phyloP scores from a whole-genome alignment of 148 eudicot genomes.

The Rhododendron ferrugineum region DNA sequence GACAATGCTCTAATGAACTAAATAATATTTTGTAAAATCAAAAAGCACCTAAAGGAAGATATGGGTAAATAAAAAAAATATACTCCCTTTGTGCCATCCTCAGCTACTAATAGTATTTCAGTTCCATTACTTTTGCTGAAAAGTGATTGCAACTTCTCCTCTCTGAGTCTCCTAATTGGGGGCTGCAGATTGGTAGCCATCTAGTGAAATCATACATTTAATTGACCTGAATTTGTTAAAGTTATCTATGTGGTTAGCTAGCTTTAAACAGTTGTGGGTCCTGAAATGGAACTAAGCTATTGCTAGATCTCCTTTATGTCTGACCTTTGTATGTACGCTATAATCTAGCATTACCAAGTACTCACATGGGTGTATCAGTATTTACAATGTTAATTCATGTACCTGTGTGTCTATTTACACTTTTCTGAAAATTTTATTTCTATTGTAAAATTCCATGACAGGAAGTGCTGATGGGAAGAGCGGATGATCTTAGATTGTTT shows the following conservation, averaged over 20 bases:
- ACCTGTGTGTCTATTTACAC: background rate
- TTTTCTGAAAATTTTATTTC: background rate
- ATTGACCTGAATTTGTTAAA: background rate
- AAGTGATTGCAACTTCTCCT: conserved; percentile 9
- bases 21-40: no score
- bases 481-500: conserved; percentile 50
- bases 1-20: no score
- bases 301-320: background rate
- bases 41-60: no score
- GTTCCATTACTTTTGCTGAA: conserved; percentile 1
- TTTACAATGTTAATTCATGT: no score
- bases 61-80: no score
- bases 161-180: background rate
- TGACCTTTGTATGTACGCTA: background rate
- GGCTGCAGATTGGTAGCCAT: conserved; percentile 2
- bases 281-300: background rate
- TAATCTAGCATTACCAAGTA: background rate
- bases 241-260: background rate
- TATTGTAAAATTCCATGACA: conserved; percentile 14
- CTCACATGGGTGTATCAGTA: background rate
- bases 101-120: background rate
- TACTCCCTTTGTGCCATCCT: background rate
- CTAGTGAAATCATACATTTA: background rate
- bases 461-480: conserved; percentile 94
- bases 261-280: conserved; percentile 10